Percentiles rank a stretch among this genome's conserved stretches.
Evolutionary conservation across 805 yeast genomes (phyloP).

Genomic region (Limtongozyma cylindracea): DNA sequence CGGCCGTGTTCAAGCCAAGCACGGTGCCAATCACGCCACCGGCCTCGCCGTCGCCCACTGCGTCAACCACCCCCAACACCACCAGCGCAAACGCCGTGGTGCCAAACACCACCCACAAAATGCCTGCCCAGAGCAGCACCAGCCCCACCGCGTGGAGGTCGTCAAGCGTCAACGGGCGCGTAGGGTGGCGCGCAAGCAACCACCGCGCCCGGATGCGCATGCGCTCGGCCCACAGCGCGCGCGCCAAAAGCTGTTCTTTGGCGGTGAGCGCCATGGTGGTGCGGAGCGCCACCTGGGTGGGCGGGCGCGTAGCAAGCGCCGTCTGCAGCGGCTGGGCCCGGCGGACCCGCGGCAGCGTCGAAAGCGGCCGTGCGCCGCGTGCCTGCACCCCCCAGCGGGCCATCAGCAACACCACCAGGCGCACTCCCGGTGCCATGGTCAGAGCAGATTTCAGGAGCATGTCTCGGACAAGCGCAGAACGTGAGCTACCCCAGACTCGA

Average conservation of each 20-base stretch:
- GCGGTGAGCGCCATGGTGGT: too few species aligned
- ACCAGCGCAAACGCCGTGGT: conserved; percentile 22
- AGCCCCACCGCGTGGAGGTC: conserved; percentile 28
- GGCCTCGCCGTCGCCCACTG: conserved; percentile 7
- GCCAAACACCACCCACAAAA: conserved; percentile 26
- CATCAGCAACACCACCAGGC: too few species aligned
- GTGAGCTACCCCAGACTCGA: too few species aligned
- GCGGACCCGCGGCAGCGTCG: too few species aligned
- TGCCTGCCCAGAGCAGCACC: conserved; percentile 30
- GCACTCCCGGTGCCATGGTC: too few species aligned
- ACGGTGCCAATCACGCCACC: conserved; percentile 13
- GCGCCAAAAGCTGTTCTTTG: conserved; percentile 7
- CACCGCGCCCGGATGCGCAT: conserved; percentile 16
- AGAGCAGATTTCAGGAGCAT: too few species aligned
- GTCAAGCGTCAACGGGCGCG: conserved; percentile 20
- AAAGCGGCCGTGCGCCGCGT: too few species aligned
- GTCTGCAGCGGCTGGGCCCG: too few species aligned
- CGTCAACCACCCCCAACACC: conserved; percentile 3
- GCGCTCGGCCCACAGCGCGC: conserved; percentile 8
- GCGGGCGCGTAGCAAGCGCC: too few species aligned
- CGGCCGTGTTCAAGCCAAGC: conserved; percentile 9
- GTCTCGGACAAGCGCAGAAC: too few species aligned
- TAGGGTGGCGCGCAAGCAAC: conserved; percentile 20
- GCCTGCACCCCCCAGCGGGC: too few species aligned
- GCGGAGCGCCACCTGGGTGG: too few species aligned